Evolutionary conservation across 495 filamentous ascomycete species (phyloP).

Genomic region (Letharia lupina): DNA sequence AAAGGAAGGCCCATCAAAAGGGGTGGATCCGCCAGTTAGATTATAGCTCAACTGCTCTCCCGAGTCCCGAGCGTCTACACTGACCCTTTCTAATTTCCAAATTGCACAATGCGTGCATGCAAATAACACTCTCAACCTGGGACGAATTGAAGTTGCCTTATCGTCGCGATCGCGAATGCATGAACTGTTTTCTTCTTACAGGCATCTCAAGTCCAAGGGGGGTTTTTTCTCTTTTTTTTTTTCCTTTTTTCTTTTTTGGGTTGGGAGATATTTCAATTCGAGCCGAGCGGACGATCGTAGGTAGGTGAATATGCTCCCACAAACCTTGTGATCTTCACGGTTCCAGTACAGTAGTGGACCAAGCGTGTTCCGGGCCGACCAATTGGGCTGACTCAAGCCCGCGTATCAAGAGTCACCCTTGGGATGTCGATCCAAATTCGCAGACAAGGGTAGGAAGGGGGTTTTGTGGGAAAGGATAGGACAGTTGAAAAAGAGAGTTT

Average conservation of each 20-base stretch:
- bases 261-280: not conserved
- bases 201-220: not conserved
- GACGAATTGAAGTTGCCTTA: constrained; percentile 3
- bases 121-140: constrained; percentile 4
- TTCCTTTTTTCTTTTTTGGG: no score
- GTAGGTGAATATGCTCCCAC: not conserved
- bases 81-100: not conserved
- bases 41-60: constrained; percentile 11
- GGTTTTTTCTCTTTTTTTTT: no score
- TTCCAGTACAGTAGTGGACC: constrained; percentile 2
- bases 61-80: constrained; percentile 8
- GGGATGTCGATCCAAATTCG: constrained; percentile 14
- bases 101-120: not conserved
- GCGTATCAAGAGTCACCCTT: constrained; percentile 13
- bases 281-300: not conserved
- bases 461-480: not conserved
- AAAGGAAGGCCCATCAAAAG: constrained; percentile 13
- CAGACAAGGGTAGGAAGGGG: constrained; percentile 5
- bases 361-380: constrained; percentile 17
- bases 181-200: not conserved
- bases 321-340: not conserved
- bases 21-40: constrained; percentile 11
- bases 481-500: constrained; percentile 2
- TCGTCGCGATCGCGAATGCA: constrained; percentile 6
- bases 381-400: constrained; percentile 19